Conservation (phyloP, 352 stramenopile species). For the Phytophthora nicotianae region DNA sequence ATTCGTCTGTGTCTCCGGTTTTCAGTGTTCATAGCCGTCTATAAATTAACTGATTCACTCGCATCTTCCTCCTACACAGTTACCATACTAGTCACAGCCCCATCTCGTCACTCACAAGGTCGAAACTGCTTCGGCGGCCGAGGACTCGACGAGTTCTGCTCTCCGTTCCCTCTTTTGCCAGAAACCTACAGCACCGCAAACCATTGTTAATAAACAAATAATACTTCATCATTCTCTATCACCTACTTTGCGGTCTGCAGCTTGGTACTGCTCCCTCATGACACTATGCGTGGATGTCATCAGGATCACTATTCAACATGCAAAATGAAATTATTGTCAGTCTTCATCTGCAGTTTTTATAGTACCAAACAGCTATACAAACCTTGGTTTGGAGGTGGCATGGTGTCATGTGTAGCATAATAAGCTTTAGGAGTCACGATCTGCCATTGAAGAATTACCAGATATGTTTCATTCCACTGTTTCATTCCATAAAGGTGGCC, state of each 20-base stretch:
- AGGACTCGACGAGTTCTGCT: slow-evolving; percentile 25
- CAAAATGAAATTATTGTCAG: slow-evolving; percentile 8
- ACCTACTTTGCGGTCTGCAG: slow-evolving; percentile 63
- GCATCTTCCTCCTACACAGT: slow-evolving; percentile 16
- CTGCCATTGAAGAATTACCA: slow-evolving; percentile 30
- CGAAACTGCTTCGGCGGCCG: slow-evolving; percentile 40
- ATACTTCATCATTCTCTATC: not conserved
- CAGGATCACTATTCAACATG: slow-evolving; percentile 71
- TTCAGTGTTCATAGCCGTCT: slow-evolving; percentile 27
- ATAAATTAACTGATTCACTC: slow-evolving; percentile 38
- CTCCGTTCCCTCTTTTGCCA: slow-evolving; percentile 42
- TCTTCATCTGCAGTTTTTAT: not conserved
- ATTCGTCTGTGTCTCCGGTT: slow-evolving; percentile 9
- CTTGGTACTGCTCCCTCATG: slow-evolving; percentile 57
- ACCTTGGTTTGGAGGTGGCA: slow-evolving; percentile 68
- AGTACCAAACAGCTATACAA: slow-evolving; percentile 2
- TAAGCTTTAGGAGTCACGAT: slow-evolving; percentile 64
- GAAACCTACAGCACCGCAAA: slow-evolving; percentile 29
- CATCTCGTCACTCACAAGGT: slow-evolving; percentile 12
- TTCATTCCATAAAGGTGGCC: not conserved
- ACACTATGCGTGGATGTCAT: slow-evolving; percentile 46
- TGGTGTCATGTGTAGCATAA: slow-evolving; percentile 71
- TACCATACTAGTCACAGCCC: slow-evolving; percentile 11
- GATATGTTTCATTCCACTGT: not conserved
- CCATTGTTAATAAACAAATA: slow-evolving; percentile 14